Conservation (phyloP, 371 early-diverging fungal species). For the Syncephalastrum sp. region DNA sequence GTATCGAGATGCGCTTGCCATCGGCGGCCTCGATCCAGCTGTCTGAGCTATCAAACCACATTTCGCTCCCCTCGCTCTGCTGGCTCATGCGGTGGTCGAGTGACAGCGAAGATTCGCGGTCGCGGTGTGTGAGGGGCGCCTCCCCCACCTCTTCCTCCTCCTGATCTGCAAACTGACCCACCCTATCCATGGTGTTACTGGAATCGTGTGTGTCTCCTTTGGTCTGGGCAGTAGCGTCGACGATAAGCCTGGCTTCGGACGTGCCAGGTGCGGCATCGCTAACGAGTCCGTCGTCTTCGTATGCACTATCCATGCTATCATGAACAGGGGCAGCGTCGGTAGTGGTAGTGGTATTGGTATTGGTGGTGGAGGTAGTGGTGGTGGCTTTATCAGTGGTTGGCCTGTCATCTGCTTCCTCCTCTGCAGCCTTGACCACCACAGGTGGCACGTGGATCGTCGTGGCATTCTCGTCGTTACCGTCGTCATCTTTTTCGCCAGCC, state of each 20-base stretch:
- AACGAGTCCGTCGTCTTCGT: no score
- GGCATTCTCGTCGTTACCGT: not conserved
- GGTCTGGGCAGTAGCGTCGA: no score
- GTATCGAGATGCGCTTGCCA: not conserved
- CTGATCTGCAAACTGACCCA: not conserved
- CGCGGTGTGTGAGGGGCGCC: not conserved
- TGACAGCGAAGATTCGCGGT: constrained; percentile 2
- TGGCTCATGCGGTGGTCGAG: constrained; percentile 1
- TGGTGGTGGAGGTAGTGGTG: not conserved
- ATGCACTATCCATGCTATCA: no score
- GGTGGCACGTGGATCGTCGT: not conserved
- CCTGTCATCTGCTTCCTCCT: not conserved
- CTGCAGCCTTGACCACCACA: not conserved
- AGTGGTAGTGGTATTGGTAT: not conserved
- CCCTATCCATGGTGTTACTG: no score
- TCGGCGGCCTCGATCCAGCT: constrained; percentile 7
- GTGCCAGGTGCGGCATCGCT: no score
- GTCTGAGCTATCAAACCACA: constrained; percentile 12
- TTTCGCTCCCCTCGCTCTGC: constrained; percentile 6
- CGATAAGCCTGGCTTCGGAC: no score
- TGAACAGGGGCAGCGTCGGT: not conserved
- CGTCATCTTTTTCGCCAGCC: not conserved
- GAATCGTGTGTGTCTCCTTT: no score
- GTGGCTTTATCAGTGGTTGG: not conserved
- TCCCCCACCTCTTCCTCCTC: not conserved